phyloP scores from a whole-genome alignment of 805 yeast genomes.

The Zygoascus ofunaensis region DNA sequence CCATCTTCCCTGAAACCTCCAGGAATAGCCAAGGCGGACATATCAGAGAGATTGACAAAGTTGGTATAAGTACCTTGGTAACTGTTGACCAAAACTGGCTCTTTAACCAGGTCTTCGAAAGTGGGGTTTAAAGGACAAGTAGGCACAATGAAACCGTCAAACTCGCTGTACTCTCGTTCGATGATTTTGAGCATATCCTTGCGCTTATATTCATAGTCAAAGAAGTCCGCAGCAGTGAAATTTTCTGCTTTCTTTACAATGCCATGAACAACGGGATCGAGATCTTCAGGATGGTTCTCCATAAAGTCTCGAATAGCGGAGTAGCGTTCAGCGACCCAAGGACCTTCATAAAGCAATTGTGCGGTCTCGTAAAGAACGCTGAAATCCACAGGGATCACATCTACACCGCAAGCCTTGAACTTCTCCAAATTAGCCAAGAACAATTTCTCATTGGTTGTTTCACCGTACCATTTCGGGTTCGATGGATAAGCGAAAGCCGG shows the following conservation, averaged over 20 bases:
- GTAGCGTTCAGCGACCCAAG: slow-evolving; percentile 98
- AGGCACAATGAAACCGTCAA: slow-evolving; percentile 81
- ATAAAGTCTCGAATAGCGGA: slow-evolving; percentile 68
- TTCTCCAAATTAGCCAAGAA: slow-evolving; percentile 53
- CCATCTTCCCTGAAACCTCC: slow-evolving; percentile 84
- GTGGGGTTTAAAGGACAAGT: slow-evolving; percentile 92
- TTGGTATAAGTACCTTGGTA: slow-evolving; percentile 97
- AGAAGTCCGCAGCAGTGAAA: slow-evolving; percentile 74
- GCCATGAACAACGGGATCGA: slow-evolving; percentile 75
- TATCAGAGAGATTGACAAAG: slow-evolving; percentile 88
- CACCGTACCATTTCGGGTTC: slow-evolving; percentile 70
- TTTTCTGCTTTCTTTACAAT: slow-evolving; percentile 74
- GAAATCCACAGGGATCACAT: slow-evolving; percentile 58
- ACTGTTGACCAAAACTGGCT: slow-evolving; percentile 78
- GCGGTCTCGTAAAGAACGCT: slow-evolving; percentile 73
- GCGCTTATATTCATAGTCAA: slow-evolving; percentile 79
- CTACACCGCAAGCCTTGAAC: slow-evolving; percentile 47
- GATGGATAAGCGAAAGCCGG: slow-evolving; percentile 74
- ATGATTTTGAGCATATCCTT: slow-evolving; percentile 67
- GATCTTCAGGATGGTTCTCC: slow-evolving; percentile 59
- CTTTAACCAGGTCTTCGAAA: slow-evolving; percentile 57
- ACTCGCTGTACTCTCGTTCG: slow-evolving; percentile 40
- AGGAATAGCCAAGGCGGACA: slow-evolving; percentile 87
- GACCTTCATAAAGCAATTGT: slow-evolving; percentile 84
- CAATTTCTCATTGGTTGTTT: slow-evolving; percentile 62